phyloP scores from a whole-genome alignment of 495 filamentous ascomycete genomes.

The Parachaetomium inaequale region DNA sequence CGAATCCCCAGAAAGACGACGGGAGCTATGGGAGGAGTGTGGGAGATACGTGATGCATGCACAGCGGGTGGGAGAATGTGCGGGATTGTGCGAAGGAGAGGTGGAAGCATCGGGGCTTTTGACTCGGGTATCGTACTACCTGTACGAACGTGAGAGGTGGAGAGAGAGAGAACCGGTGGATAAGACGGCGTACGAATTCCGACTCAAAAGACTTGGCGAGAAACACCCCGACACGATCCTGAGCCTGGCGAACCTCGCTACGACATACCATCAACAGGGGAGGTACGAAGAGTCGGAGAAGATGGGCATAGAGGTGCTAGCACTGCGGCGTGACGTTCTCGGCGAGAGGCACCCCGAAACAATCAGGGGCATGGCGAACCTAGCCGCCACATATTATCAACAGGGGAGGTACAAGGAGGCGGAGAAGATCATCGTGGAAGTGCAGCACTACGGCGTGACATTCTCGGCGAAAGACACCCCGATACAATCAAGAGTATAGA shows the following conservation, averaged over 20 bases:
- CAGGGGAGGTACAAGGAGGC: not conserved
- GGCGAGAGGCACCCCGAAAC: not conserved
- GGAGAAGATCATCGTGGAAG: not conserved
- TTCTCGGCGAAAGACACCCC: not conserved
- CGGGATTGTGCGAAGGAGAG: constrained; percentile 10
- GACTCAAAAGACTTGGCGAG: not conserved
- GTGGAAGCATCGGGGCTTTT: constrained; percentile 19
- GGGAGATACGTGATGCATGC: constrained; percentile 22
- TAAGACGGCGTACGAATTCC: not conserved
- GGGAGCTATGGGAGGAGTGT: constrained; percentile 19
- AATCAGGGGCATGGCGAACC: no score
- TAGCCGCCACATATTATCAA: not conserved
- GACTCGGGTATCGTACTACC: constrained; percentile 18
- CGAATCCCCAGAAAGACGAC: not conserved
- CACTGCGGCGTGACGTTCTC: not conserved
- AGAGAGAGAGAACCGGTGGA: not conserved
- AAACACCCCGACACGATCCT: not conserved
- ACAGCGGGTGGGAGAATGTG: constrained; percentile 15
- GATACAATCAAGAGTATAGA: not conserved
- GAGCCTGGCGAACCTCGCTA: not conserved
- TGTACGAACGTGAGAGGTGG: constrained; percentile 10
- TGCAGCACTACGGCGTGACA: not conserved
- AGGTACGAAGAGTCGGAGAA: no score
- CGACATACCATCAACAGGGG: not conserved
- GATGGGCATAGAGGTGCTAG: no score